Conservation (phyloP, 2,329 filamentous ascomycete species). For the Helminthosporium solani region DNA sequence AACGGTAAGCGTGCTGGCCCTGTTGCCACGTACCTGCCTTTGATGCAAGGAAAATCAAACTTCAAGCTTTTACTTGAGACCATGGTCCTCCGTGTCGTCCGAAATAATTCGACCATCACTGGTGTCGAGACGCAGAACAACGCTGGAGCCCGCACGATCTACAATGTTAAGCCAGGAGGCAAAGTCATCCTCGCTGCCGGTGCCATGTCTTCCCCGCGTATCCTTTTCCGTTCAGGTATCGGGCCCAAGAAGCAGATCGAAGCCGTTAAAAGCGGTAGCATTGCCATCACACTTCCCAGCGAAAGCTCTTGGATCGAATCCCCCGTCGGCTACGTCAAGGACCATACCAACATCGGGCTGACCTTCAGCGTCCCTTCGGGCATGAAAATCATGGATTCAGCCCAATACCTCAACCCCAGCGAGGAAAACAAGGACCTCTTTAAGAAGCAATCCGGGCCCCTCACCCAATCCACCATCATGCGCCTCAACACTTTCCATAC, state of each 20-base stretch:
- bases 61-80: slow-evolving; percentile 26
- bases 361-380: slow-evolving; percentile 13
- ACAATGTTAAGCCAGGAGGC: slow-evolving; percentile 19
- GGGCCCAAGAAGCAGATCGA: slow-evolving; percentile 26
- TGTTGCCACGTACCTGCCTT: slow-evolving; percentile 21
- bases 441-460: slow-evolving; percentile 33
- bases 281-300: slow-evolving; percentile 15
- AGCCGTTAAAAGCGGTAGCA: slow-evolving; percentile 16
- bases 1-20: slow-evolving; percentile 21
- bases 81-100: slow-evolving; percentile 20
- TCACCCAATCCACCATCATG: slow-evolving; percentile 43
- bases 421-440: slow-evolving; percentile 16
- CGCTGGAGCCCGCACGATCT: slow-evolving; percentile 13
- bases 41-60: slow-evolving; percentile 15
- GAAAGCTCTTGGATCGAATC: slow-evolving; percentile 22
- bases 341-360: slow-evolving; percentile 19
- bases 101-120: slow-evolving; percentile 14
- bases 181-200: slow-evolving; percentile 29
- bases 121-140: slow-evolving; percentile 21
- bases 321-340: slow-evolving; percentile 31
- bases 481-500: slow-evolving; percentile 48
- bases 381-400: slow-evolving; percentile 12
- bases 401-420: slow-evolving; percentile 14
- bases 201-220: slow-evolving; percentile 23
- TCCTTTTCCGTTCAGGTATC: slow-evolving; percentile 29